These are phyloP conservation scores for Plasmodium vivax DNA, from an alignment of 169 alveolate genomes.

Conservation along the genomic window DNA sequence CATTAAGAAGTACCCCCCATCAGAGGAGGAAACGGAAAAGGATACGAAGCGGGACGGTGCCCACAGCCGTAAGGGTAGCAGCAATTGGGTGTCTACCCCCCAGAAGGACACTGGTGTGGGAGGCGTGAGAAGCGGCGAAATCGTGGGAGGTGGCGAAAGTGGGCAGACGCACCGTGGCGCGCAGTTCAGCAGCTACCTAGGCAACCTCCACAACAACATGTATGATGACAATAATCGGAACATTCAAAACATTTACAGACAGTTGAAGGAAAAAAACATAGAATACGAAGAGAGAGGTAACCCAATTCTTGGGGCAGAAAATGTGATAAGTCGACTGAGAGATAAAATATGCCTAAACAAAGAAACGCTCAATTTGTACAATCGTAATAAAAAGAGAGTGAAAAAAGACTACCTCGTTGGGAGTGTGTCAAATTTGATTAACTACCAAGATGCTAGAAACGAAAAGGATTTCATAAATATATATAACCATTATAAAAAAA, in stretches of 20 bases:
- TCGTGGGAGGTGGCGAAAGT: neutral
- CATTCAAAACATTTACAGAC: constrained; percentile 43
- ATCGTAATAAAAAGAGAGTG: constrained; percentile 4
- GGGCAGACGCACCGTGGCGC: neutral
- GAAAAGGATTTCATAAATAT: constrained; percentile 71
- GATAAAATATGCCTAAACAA: constrained; percentile 31
- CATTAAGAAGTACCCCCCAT: neutral
- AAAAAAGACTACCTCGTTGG: constrained; percentile 67
- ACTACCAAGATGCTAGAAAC: constrained; percentile 26
- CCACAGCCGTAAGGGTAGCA: neutral
- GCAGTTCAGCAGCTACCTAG: neutral
- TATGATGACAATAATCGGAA: constrained; percentile 20
- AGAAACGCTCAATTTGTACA: constrained; percentile 31
- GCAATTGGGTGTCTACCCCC: neutral
- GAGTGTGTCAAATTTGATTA: constrained; percentile 45
- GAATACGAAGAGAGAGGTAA: constrained; percentile 14
- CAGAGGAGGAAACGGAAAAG: neutral
- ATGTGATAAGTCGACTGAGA: neutral
- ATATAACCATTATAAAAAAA: constrained; percentile 32
- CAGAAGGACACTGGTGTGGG: neutral
- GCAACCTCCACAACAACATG: neutral
- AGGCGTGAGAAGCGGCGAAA: neutral
- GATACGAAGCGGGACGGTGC: neutral
- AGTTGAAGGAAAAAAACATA: constrained; percentile 14
- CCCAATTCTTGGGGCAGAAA: neutral